Evolutionary conservation across 2,329 filamentous ascomycete species (phyloP), one percentile per base, ranked within the genome.

Genomic region (Cytospora mali): DNA sequence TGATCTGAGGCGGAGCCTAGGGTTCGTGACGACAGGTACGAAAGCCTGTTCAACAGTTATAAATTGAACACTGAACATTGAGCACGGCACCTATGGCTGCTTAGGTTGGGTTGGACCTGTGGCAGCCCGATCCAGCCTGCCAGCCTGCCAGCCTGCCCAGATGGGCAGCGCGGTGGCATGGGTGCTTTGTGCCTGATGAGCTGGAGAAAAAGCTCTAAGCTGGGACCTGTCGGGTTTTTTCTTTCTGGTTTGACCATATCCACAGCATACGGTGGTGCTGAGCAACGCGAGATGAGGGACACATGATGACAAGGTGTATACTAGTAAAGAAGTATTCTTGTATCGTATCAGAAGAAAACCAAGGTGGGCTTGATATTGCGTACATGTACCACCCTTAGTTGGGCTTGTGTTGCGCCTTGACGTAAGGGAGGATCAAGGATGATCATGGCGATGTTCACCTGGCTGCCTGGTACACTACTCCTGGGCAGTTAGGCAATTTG

Each of bases 201-300:
- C 18, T 23, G 1, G n/a, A 21, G 28, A 9, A 14, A 23, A 31
- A 33, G 48, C 18, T 25, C 21, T 25, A 7, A 23, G 39, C 27
- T 31, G 39, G 48, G 35, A 57, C 50, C 54, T 49, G 35, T 50
- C 60, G 60, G 60, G 55, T 23, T 27, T 25, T 57, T 52, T 2
- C 21, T 21, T n/a, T 33, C 27, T 49, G 49, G n/a, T 46, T 46
- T 46, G 42, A 46, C 42, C 16, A 46, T 53, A 35, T 29, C 31
- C 31, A 52, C 48, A 51, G 23, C 31, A 58, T 11, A n/a, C 33
- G 48, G 28, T 50, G 46, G 10, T 28, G 56, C 27, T 21, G 49
- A 25, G 50, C 27, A 53, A 53, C 56, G 35, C 48, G 56, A 58
- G 31, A 58, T 51, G 56, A 58, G n/a, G 55, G 27, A 21, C n/a